phyloP scores from a whole-genome alignment of 2,329 filamentous ascomycete species.

The Elsinoe fawcettii region DNA sequence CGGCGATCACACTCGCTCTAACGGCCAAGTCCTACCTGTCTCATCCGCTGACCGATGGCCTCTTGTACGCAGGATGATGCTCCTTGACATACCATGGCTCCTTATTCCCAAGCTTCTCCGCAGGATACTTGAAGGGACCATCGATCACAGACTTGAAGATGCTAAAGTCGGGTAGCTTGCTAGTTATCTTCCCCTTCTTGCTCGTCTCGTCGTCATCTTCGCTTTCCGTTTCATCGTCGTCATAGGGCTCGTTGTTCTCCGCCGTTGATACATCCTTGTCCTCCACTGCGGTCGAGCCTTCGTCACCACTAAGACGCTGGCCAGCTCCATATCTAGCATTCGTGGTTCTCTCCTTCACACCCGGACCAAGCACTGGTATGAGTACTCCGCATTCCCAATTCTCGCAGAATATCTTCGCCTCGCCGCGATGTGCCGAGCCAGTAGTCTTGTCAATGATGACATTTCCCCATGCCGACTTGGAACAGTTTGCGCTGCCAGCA shows the following conservation, averaged over 20 bases:
- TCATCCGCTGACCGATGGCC: background rate
- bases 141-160: conserved; percentile 52
- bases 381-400: conserved; percentile 97
- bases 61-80: background rate
- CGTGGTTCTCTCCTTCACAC: background rate
- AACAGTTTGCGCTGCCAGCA: conserved; percentile 83
- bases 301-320: conserved; percentile 14
- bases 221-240: conserved; percentile 20
- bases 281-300: conserved; percentile 7
- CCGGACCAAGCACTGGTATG: conserved; percentile 46
- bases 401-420: conserved; percentile 69
- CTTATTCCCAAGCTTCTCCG: conserved; percentile 40
- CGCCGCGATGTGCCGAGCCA: conserved; percentile 41
- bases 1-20: too few species aligned
- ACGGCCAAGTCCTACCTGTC: too few species aligned
- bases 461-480: conserved; percentile 88
- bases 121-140: conserved; percentile 58
- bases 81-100: conserved; percentile 40
- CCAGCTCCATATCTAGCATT: conserved; percentile 1
- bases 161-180: conserved; percentile 30
- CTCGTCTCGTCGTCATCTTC: conserved; percentile 17
- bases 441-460: conserved; percentile 57
- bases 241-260: background rate
- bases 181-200: background rate
- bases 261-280: background rate